phyloP scores from a whole-genome alignment of 2,329 filamentous ascomycete species.

The Pseudogymnoascus sp. region DNA sequence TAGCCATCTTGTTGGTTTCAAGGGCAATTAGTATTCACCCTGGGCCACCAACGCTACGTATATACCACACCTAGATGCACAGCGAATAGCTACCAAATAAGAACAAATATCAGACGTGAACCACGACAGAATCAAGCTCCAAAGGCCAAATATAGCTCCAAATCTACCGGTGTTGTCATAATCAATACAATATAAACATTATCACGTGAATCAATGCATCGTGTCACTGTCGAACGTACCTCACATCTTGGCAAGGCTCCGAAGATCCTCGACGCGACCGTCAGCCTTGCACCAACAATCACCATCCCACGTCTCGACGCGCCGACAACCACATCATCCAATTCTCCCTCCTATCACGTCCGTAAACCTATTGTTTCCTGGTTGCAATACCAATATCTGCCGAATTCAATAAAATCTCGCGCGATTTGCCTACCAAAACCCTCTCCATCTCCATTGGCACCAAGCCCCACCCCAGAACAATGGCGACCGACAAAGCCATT shows the following conservation, averaged over 20 bases:
- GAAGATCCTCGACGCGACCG: conserved; percentile 6
- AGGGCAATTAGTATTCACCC: background rate
- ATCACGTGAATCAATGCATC: background rate
- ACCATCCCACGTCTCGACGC: conserved; percentile 1
- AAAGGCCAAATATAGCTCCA: background rate
- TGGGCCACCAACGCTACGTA: background rate
- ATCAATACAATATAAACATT: background rate
- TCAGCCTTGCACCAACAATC: conserved; percentile 6
- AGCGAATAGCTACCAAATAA: background rate
- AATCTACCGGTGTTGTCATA: background rate
- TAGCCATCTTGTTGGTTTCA: background rate
- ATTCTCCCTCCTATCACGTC: background rate
- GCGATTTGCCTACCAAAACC: background rate
- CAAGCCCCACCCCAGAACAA: conserved; percentile 28
- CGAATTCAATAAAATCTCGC: background rate
- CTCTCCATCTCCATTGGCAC: background rate
- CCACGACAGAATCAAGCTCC: background rate
- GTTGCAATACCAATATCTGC: background rate
- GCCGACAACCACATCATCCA: background rate
- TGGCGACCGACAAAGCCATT: conserved; percentile 32
- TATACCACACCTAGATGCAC: background rate
- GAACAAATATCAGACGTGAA: background rate
- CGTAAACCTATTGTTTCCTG: no score
- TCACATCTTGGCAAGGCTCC: conserved; percentile 8
- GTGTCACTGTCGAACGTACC: background rate